Base-by-base conservation (phyloP, 2,329 filamentous ascomycete genomes). In the Calonectria fujianensis region DNA sequence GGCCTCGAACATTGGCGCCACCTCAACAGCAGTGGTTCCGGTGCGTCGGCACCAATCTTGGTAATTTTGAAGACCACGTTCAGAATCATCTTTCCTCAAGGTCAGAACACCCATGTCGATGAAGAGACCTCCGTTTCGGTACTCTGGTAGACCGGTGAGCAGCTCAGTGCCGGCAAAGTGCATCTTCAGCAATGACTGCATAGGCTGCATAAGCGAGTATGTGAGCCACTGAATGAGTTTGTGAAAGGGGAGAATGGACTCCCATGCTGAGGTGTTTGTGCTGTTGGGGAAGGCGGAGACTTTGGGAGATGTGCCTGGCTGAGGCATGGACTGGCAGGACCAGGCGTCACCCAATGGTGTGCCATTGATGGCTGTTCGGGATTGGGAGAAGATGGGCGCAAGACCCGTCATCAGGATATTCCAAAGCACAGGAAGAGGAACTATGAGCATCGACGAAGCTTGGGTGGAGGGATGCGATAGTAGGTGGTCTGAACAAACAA, bases 211-310 rank as follows among this genome's bases (percentile, higher is more conserved):
- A 71, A 98, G 90, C 3, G 95, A 98, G 86, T 98, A 98, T 65
- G 94, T 95, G 71, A 98, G 93, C 96, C 96, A 98, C 85, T 98
- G 96, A 0, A 96, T 97, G 45, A 98, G 90, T 86, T 98, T 98
- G 88, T 98, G 96, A 87, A 98, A 98, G 0, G 96, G 96, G 14
- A 96, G 91, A 76, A 97, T 96, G 0, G 90, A 94, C 82, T 96
- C 93, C 94, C 94, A 96, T 2, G 80, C 80, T 6, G 80, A 77
- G 24, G 80, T 75, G 35, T 81, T 82, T 69, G 74, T 64, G 69
- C 64, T 77, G 67, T 74, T 76, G 39, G 74, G 74, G 61, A 77
- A 75, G 50, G 80, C 76, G 61, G 80, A 81, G 11, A 81, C 73
- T 70, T 81, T 81, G 52, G 79, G 32, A 4, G 83, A 81, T 5